Percentiles rank a stretch among this genome's conserved stretches.
Conservation (phyloP, 768 basidiomycete species). For the Obba rivulosa region DNA sequence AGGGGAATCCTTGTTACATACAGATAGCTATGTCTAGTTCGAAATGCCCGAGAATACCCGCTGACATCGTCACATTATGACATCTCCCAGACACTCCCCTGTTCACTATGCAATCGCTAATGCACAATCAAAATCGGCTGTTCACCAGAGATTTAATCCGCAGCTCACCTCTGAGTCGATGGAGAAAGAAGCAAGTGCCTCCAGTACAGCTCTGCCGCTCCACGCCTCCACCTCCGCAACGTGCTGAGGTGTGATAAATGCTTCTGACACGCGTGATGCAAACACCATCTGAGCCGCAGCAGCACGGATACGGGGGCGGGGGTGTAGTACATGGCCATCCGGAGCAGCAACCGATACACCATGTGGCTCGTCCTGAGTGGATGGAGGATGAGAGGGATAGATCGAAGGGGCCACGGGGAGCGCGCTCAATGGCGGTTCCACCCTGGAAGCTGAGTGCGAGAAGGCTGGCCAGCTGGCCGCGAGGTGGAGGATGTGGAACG, state of each 20-base stretch:
- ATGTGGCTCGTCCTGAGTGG: slow-evolving; percentile 13
- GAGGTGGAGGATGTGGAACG: slow-evolving; percentile 76
- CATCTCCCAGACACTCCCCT: slow-evolving; percentile 18
- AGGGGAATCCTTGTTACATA: too few species aligned
- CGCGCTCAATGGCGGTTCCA: slow-evolving; percentile 39
- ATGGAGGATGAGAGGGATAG: slow-evolving; percentile 18
- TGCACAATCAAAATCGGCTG: not conserved
- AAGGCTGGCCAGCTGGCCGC: slow-evolving; percentile 60
- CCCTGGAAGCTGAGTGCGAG: slow-evolving; percentile 13
- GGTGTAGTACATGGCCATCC: slow-evolving; percentile 7
- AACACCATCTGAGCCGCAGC: slow-evolving; percentile 81
- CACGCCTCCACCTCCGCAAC: slow-evolving; percentile 57
- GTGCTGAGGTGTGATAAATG: slow-evolving; percentile 68
- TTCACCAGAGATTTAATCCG: not conserved
- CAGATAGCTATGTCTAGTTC: too few species aligned
- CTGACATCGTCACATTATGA: not conserved
- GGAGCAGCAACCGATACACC: slow-evolving; percentile 10
- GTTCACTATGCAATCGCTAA: slow-evolving; percentile 15
- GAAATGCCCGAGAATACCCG: too few species aligned
- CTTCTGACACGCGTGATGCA: slow-evolving; percentile 65
- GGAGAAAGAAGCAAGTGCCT: slow-evolving; percentile 44
- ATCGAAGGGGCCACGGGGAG: slow-evolving; percentile 37
- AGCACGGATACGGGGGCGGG: slow-evolving; percentile 50
- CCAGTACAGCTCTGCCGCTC: slow-evolving; percentile 55
- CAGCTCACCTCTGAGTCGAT: slow-evolving; percentile 48